Base-by-base conservation (phyloP, 2,329 filamentous ascomycete species). In the Colletotrichum euphorbiae region DNA sequence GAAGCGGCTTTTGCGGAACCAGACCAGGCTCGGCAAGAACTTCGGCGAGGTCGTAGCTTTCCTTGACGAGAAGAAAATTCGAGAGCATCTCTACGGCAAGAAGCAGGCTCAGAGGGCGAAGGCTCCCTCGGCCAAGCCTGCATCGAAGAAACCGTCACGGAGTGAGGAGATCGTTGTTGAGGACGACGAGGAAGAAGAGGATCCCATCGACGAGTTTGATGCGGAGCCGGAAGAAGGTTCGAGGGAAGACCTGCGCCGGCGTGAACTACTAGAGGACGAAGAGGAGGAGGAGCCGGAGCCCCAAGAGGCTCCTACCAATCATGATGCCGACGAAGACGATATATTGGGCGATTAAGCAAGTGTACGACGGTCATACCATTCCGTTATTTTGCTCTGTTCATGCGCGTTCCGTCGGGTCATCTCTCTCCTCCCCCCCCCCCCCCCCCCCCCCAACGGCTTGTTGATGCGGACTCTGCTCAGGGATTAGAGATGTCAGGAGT, bases 11-110 rank as follows among this genome's bases (percentile, higher is more conserved):
- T 85, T 91, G 73, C 86, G 93, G 71, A 98, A 99, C 79, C 91
- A 91, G 75, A 83, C 82, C n/a, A 90, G 89, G 75, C 85, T 99
- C 3, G 96, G 96, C 2, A 83, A 87, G 51, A 98, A 96, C 76
- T 97, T 93, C 83, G 93, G 91, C 75, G 93, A 96, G 73, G 89
- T 98, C 6, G 82, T 97, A 4, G 87, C 89, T 8, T 96, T 91
- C 77, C 83, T 98, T 4, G 94, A 97, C 74, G 88, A 91, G 65
- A 83, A 85, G 55, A 89, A 90, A 74, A 78, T 87, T 48, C 84
- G 84, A 72, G 82, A 83, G 58, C 71, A 79, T 65, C 77, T 79
- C 59, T 72, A 71, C 61, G 60, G 69, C 3, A 76, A 76, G 71
- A 77, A 75, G 75, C 77, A 61, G 73, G 71, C 48, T 74, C 59